Evolutionary conservation across 768 basidiomycete genomes (phyloP), one percentile per base, ranked within the genome.

Genomic region (Tulasnella sp.): DNA sequence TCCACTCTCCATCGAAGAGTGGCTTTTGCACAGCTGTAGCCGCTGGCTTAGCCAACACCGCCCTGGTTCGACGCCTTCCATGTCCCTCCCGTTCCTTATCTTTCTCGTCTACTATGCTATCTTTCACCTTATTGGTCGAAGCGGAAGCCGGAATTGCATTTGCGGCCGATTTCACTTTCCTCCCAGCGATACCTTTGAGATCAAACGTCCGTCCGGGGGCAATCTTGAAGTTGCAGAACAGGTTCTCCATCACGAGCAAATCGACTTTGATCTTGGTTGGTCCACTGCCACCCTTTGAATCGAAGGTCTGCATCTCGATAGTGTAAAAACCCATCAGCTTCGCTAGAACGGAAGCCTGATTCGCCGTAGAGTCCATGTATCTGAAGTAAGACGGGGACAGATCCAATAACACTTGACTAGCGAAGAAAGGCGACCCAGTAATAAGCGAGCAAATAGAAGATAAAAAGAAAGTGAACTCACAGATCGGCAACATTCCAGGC

Each of bases 401-500:
- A 27, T 89, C 88, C 50, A 87, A 76, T 17, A 92, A 70, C 2
- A 87, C 84, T 74, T 89, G 86, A 38, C 87, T 88, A 62, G 1
- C 12, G 58, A 51, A 44, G 7, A 15, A 38, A 38, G 15, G n/a
- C 1, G 42, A 22, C 17, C 53, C 49, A n/a, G 45, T 24, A 45
- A 38, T 48, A 41, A 12, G 3, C 4, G 44, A 27, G 11, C 21
- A 27, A 60, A 17, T 8, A 11, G 58, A 10, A 8, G 0, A 11
- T 57, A 29, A 61, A 42, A 29, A 34, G 9, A n/a, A 21, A 2
- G 29, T n/a, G 24, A 7, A 70, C 85, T 72, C 65, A 88, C 86
- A 87, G 69, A 72, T 90, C 88, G 4, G 84, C 83, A 42, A 88
- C 87, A 69, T 87, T 87, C 87, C 87, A 90, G 12, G 86, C 85